Percentiles rank a stretch among this genome's conserved stretches.
These are phyloP conservation scores for Botrytis sinoallii DNA, from an alignment of 2,329 filamentous ascomycete species.

Conservation along the genomic window DNA sequence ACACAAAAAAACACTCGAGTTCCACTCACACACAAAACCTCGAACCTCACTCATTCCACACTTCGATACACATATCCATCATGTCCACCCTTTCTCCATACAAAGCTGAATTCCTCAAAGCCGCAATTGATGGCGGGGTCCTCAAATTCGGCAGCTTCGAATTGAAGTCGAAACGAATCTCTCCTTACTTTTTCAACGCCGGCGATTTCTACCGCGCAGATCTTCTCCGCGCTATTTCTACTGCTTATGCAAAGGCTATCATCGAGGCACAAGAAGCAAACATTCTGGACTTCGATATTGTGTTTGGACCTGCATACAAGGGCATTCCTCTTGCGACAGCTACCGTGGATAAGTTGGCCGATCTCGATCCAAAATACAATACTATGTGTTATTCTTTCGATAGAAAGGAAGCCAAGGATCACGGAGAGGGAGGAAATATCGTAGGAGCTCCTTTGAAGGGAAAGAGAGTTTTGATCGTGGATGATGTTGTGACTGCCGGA, in stretches of 20 bases:
- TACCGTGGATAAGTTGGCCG: conserved; percentile 70
- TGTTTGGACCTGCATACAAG: conserved; percentile 96
- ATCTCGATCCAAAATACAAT: conserved; percentile 66
- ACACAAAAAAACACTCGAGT: neutral
- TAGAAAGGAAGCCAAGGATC: conserved; percentile 93
- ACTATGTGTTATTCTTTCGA: conserved; percentile 84
- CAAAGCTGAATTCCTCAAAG: conserved; percentile 70
- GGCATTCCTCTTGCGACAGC: conserved; percentile 87
- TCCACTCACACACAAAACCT: neutral
- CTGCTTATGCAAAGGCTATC: conserved; percentile 73
- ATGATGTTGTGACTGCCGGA: conserved; percentile 95
- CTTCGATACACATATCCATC: neutral
- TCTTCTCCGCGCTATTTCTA: conserved; percentile 72
- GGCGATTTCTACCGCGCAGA: conserved; percentile 82
- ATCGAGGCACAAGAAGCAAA: conserved; percentile 43
- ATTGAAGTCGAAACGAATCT: conserved; percentile 86
- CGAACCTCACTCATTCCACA: neutral
- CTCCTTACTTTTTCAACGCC: conserved; percentile 98
- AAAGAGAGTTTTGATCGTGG: conserved; percentile 83
- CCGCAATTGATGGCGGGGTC: conserved; percentile 64
- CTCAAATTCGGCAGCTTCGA: conserved; percentile 81
- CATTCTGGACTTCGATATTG: conserved; percentile 67
- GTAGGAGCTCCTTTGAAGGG: conserved; percentile 83
- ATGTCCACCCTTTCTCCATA: conserved; percentile 51
- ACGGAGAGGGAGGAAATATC: conserved; percentile 91